phyloP scores from a whole-genome alignment of 1,284 basidiomycete species.

The Meripilus lineatus region DNA sequence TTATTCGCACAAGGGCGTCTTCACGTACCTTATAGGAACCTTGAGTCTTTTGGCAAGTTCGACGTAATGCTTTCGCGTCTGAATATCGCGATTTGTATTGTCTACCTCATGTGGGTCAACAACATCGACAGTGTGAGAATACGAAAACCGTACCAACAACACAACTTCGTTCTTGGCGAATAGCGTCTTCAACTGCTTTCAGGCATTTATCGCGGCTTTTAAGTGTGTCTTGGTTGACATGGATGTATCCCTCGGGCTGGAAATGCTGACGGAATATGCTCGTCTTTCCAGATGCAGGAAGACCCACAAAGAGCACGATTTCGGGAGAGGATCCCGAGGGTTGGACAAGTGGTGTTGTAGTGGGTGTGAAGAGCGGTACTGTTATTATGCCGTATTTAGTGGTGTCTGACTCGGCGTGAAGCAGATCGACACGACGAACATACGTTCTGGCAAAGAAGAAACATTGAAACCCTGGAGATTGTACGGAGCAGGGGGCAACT shows the following conservation, averaged over 20 bases:
- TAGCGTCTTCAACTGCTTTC: constrained; percentile 51
- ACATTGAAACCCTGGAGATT: constrained; percentile 58
- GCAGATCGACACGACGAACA: no score
- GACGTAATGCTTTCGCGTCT: constrained; percentile 68
- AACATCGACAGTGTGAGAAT: background rate
- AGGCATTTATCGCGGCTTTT: constrained; percentile 73
- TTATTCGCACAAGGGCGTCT: background rate
- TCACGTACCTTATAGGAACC: constrained; percentile 51
- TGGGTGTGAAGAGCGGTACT: constrained; percentile 61
- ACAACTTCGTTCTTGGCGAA: constrained; percentile 58
- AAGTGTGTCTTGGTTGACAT: constrained; percentile 86
- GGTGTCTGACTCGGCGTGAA: no score
- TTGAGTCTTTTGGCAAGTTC: constrained; percentile 54
- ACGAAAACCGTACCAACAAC: constrained; percentile 59
- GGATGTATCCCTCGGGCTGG: constrained; percentile 61
- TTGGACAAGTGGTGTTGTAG: constrained; percentile 57
- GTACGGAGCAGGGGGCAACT: constrained; percentile 39
- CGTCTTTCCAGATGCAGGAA: constrained; percentile 86
- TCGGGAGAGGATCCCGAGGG: constrained; percentile 30
- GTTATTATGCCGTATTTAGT: no score
- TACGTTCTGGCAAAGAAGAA: constrained; percentile 39
- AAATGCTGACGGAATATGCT: constrained; percentile 76
- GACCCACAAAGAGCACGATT: constrained; percentile 85
- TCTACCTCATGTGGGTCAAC: constrained; percentile 42
- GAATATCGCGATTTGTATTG: constrained; percentile 77